Evolutionary conservation across 306 rosid genomes (phyloP).

Genomic region (peach (Prunus persica)): DNA sequence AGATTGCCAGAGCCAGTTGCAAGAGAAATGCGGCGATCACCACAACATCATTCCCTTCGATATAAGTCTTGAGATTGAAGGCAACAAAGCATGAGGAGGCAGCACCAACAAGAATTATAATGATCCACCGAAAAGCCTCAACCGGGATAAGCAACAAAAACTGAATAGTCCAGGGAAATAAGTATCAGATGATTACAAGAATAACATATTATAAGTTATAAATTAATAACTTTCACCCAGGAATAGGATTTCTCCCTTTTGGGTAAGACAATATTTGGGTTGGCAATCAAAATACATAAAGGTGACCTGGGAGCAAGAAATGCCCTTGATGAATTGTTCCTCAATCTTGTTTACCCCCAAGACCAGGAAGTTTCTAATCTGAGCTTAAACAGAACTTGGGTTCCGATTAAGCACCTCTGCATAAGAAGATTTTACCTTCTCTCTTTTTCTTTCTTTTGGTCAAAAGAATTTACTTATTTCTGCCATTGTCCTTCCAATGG

Average conservation of each 20-base stretch:
- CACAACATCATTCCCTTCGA: slow-evolving; percentile 49
- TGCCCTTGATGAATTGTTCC: neutral
- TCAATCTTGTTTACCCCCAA: neutral
- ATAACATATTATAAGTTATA: slow-evolving; percentile 11
- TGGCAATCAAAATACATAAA: neutral
- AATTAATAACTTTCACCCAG: neutral
- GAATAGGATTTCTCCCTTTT: neutral
- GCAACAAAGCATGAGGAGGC: slow-evolving; percentile 89
- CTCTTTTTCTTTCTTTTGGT: too few species aligned
- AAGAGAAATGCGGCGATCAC: slow-evolving; percentile 69
- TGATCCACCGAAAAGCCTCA: slow-evolving; percentile 80
- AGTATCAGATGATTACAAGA: slow-evolving; percentile 17
- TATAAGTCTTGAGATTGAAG: slow-evolving; percentile 61
- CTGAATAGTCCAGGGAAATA: slow-evolving; percentile 42
- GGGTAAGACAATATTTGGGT: neutral
- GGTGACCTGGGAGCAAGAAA: neutral
- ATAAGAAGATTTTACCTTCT: too few species aligned
- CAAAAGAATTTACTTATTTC: neutral
- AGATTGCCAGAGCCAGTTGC: slow-evolving; percentile 87
- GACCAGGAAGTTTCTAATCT: neutral
- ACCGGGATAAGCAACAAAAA: slow-evolving; percentile 81
- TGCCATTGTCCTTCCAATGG: neutral
- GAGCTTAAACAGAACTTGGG: neutral
- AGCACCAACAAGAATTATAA: slow-evolving; percentile 58
- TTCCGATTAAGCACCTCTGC: neutral